Base-by-base conservation (phyloP, 768 basidiomycete species). In the Leccinellum albellum region DNA sequence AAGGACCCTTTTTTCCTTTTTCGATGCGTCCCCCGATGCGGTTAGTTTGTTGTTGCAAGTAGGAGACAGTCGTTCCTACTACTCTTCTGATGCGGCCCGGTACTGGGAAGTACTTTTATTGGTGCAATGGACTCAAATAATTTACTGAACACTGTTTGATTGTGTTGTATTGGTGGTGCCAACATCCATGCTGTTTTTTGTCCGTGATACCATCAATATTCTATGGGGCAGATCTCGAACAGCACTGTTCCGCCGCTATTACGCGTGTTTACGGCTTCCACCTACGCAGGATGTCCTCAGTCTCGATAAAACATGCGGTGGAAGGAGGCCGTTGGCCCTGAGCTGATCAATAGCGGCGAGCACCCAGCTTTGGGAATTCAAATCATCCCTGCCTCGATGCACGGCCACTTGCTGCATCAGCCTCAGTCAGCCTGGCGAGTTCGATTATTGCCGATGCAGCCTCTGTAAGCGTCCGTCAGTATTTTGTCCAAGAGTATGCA, bases 331-430 rank as follows among this genome's bases (percentile, higher is more conserved):
- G 6, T 56, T 53, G 7, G 50, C 53, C 53, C 50, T 68, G 54
- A 73, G 61, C 40, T 57, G 59, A 33, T 70, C 70, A 1, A 70
- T 57, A 6, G 68, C 62, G 4, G 51, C 58, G 24, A 66, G 62
- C 9, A 70, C 67, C 68, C 70, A 72, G 49, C 21, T 70, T 56
- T 71, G 72, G 31, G 64, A 68, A 10, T 71, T 72, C 72, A 72
- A 71, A 40, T 72, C 65, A 58, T 67, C 65, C 37, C 57, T 68
- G 51, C 60, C n/a, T n/a, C n/a, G n/a, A 60, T 17, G 69, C n/a
- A n/a, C n/a, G 52, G 21, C 26, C 4, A 72, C 64, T 52, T 68
- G 69, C 45, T 53, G 55, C 28, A 4, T 65, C 61, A 4, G 50
- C 58, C 29, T 71, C 59, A 13, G 40, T 44, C 20, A 49, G 31